Conservation (phyloP, 1,284 basidiomycete species). For the Cutaneotrichosporon cavernicola region DNA sequence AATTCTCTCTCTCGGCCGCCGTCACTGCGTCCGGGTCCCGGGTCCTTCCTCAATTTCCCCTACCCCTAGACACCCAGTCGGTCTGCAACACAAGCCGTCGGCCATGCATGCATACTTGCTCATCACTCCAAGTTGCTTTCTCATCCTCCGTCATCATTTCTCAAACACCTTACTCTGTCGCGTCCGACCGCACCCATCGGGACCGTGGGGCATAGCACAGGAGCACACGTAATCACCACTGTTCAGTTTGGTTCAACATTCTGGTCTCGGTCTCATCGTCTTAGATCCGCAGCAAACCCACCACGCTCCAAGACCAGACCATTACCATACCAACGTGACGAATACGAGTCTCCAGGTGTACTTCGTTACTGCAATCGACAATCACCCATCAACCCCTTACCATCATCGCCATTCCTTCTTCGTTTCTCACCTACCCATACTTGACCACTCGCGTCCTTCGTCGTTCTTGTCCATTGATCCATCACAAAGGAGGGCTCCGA, state of each 20-base stretch:
- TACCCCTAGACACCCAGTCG: neutral
- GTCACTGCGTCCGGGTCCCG: conserved; percentile 1
- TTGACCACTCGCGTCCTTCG: neutral
- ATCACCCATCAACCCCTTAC: neutral
- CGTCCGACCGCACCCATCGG: neutral
- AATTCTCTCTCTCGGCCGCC: neutral
- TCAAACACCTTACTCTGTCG: neutral
- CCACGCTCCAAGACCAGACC: neutral
- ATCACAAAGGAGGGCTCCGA: neutral
- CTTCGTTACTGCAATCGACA: neutral
- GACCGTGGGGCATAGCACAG: neutral
- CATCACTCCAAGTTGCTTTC: neutral
- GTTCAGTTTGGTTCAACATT: neutral
- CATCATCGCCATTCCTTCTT: neutral
- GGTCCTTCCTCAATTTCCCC: neutral
- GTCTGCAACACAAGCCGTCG: neutral
- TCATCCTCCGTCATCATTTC: neutral
- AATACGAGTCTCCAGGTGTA: neutral
- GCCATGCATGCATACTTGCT: conserved; percentile 5
- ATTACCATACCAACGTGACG: neutral
- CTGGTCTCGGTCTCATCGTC: neutral
- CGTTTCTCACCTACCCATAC: neutral
- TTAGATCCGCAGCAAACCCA: neutral
- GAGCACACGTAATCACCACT: neutral
- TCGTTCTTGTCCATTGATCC: neutral